Conservation (phyloP, 1,284 basidiomycete species). For the Serendipita sp. region DNA sequence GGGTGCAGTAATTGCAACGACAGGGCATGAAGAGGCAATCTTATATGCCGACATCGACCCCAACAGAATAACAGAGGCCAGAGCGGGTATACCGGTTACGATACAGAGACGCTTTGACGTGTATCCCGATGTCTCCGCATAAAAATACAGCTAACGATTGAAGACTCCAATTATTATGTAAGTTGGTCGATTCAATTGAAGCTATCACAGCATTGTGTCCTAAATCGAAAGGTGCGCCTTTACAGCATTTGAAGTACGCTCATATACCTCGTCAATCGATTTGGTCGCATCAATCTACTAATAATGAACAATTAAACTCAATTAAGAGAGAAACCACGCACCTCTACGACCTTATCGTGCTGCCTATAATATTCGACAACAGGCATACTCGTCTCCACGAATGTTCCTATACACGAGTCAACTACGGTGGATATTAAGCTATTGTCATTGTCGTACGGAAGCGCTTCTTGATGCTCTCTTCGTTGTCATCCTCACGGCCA, state of each 20-base stretch:
- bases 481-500: conserved; percentile 92
- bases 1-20: conserved; percentile 68
- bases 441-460: conserved; percentile 48
- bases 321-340: conserved; percentile 25
- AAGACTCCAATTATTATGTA: neutral
- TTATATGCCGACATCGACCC: conserved; percentile 72
- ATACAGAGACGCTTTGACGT: conserved; percentile 84
- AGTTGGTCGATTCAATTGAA: neutral
- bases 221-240: neutral
- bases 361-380: conserved; percentile 79
- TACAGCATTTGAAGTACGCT: neutral
- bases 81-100: conserved; percentile 77
- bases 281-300: neutral
- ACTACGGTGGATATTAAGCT: neutral
- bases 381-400: conserved; percentile 87
- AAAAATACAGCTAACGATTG: neutral
- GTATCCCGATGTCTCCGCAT: conserved; percentile 53
- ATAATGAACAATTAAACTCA: neutral
- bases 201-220: neutral
- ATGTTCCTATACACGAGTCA: conserved; percentile 47
- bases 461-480: conserved; percentile 90
- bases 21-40: conserved; percentile 69
- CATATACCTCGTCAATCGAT: neutral
- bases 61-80: conserved; percentile 48
- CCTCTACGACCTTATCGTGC: conserved; percentile 65